Base-by-base conservation (phyloP, 1,284 basidiomycete species). In the Neonothopanus nambi region DNA sequence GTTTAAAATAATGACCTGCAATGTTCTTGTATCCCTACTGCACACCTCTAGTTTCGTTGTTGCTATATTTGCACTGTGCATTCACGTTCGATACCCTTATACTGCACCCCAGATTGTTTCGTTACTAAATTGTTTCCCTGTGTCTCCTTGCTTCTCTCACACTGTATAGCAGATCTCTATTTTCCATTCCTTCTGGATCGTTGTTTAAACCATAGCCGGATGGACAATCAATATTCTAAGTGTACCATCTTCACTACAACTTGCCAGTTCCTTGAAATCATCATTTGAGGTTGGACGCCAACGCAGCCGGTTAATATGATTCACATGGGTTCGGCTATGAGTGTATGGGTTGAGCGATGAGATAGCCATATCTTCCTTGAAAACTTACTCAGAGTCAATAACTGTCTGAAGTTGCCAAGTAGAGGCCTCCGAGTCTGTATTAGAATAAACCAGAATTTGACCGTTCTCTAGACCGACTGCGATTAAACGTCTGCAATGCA, bases 11-110 rank as follows among this genome's bases (percentile, higher is more conserved):
- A 72, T 69, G 72, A 75, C 67, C 66, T 67, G 67, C 69, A 57
- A 59, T 71, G 70, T 79, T 80, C 76, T 77, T 91, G 88, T 91
- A 91, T 91, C 88, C 82, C 78, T 91, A 89, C 74, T 70, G 70
- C 72, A 74, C 75, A 71, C 71, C 70, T 52, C 54, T 54, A 57
- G 48, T 44, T 60, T 60, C 67, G 61, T 63, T 62, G 70, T 57
- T 59, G 28, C 44, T 65, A 63, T 69, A 66, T 59, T 59, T 65
- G 65, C 69, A 68, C 64, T 60, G 58, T 62, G 56, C 66, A 69
- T 66, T 66, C 66, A 67, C 64, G 77, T 82, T 76, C 71, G 72
- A 85, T 87, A 88, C 85, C 85, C 80, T 77, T 80, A 78, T 77
- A 78, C 71, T 70, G 71, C 77, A 78, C 76, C 73, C 71, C 66